phyloP scores from a whole-genome alignment of 2,329 filamentous ascomycete species.

The Fusarium miscanthi region DNA sequence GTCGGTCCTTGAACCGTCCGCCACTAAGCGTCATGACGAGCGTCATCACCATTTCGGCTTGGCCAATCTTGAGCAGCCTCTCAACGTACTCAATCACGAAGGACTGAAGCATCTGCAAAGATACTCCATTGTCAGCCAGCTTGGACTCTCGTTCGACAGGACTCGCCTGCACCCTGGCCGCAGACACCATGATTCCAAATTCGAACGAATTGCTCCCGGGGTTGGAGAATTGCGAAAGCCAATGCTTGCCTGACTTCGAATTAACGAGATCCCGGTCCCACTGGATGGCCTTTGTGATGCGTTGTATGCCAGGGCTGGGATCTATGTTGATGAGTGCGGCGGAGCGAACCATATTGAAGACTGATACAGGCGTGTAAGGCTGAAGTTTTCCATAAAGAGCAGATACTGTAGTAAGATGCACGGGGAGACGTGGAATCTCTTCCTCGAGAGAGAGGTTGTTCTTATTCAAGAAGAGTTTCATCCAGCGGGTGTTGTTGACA shows the following conservation, averaged over 20 bases:
- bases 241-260: conserved; percentile 48
- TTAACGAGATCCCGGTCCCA: conserved; percentile 37
- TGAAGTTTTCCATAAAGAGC: conserved; percentile 23
- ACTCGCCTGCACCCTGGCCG: conserved; percentile 1
- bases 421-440: conserved; percentile 42
- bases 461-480: conserved; percentile 46
- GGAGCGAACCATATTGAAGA: conserved; percentile 33
- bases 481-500: conserved; percentile 48
- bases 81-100: conserved; percentile 7
- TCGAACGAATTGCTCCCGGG: not conserved
- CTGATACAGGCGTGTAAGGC: conserved; percentile 24
- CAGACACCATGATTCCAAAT: conserved; percentile 7
- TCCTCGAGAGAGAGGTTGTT: conserved; percentile 44
- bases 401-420: conserved; percentile 17
- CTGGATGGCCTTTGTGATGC: conserved; percentile 42
- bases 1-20: not conserved
- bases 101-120: not conserved
- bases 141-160: conserved; percentile 1
- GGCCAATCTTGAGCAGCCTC: conserved; percentile 4
- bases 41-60: not conserved
- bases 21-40: conserved; percentile 2
- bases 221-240: conserved; percentile 43
- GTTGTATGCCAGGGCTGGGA: conserved; percentile 35
- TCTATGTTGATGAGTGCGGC: conserved; percentile 39
- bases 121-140: conserved; percentile 5